Conservation (phyloP, 768 basidiomycete genomes). For the Agaricus blazei region DNA sequence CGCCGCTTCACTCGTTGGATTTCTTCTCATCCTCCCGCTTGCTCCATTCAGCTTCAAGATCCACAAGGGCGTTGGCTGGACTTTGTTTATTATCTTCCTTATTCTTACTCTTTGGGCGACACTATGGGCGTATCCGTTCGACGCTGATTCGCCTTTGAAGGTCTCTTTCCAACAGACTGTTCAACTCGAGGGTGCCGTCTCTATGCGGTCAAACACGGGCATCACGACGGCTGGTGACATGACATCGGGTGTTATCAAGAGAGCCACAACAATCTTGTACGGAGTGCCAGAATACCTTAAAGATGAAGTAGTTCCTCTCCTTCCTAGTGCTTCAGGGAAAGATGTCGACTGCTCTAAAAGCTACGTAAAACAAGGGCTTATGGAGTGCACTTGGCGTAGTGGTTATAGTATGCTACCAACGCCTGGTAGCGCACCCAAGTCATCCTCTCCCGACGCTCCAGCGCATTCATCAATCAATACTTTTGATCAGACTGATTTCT, state of each 20-base stretch:
- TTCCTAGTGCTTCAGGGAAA: constrained; percentile 46
- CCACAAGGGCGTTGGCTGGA: constrained; percentile 22
- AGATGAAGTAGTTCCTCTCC: constrained; percentile 35
- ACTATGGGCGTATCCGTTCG: constrained; percentile 58
- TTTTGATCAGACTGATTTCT: constrained; percentile 1
- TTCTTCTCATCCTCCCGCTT: constrained; percentile 53
- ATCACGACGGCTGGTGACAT: constrained; percentile 16
- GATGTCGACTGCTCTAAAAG: constrained; percentile 25
- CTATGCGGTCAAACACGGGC: constrained; percentile 12
- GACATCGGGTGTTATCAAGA: neutral
- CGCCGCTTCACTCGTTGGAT: constrained; percentile 36
- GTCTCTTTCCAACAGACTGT: constrained; percentile 66
- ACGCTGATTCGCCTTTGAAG: constrained; percentile 54
- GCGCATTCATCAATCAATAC: neutral
- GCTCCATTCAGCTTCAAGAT: constrained; percentile 59
- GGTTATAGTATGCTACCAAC: constrained; percentile 28
- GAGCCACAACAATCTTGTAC: constrained; percentile 37
- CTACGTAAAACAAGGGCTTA: constrained; percentile 28
- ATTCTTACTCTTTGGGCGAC: constrained; percentile 38
- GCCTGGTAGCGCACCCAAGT: constrained; percentile 23
- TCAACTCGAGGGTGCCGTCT: constrained; percentile 29
- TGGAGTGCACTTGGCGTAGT: constrained; percentile 45
- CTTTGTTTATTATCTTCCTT: constrained; percentile 35
- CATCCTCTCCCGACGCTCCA: neutral
- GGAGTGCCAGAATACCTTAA: constrained; percentile 38